phyloP scores from a whole-genome alignment of 352 stramenopile species.

The Hyaloperonospora brassicae region DNA sequence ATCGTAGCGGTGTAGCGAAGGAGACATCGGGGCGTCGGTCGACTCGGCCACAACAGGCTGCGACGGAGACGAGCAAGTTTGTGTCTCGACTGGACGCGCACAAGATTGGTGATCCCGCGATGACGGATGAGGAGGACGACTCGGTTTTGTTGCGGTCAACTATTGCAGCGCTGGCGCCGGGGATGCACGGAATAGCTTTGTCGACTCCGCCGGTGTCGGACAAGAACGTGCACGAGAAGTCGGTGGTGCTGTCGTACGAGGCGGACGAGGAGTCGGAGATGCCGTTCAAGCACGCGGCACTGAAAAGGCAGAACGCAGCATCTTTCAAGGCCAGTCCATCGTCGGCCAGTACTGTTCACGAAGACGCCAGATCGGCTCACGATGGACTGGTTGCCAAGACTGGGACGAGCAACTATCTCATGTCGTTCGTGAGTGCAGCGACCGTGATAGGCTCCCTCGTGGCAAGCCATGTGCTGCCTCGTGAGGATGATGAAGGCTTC shows the following conservation, averaged over 20 bases:
- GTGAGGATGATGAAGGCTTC: slow-evolving; percentile 12
- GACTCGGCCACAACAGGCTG: slow-evolving; percentile 10
- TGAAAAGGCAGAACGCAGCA: slow-evolving; percentile 5
- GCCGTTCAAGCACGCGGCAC: slow-evolving; percentile 13
- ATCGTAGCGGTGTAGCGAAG: slow-evolving; percentile 11
- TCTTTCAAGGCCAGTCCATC: slow-evolving; percentile 9
- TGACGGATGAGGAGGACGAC: slow-evolving; percentile 38
- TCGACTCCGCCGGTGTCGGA: slow-evolving; percentile 8
- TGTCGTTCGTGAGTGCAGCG: slow-evolving; percentile 59
- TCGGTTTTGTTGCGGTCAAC: slow-evolving; percentile 44
- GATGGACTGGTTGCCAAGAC: slow-evolving; percentile 38
- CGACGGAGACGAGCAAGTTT: slow-evolving; percentile 25
- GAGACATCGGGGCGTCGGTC: slow-evolving; percentile 13
- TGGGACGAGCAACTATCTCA: slow-evolving; percentile 48
- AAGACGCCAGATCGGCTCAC: slow-evolving; percentile 8
- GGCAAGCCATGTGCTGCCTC: slow-evolving; percentile 47
- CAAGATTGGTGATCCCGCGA: slow-evolving; percentile 12
- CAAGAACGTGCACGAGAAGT: slow-evolving; percentile 23
- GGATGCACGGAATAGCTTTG: slow-evolving; percentile 21
- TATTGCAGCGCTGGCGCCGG: slow-evolving; percentile 32
- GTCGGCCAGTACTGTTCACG: slow-evolving; percentile 6
- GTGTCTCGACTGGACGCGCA: slow-evolving; percentile 30
- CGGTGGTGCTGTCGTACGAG: slow-evolving; percentile 49
- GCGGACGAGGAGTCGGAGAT: slow-evolving; percentile 29
- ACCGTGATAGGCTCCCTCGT: slow-evolving; percentile 61